Conservation (phyloP, 331 rosid genomes). For the Prunus yedoensis region DNA sequence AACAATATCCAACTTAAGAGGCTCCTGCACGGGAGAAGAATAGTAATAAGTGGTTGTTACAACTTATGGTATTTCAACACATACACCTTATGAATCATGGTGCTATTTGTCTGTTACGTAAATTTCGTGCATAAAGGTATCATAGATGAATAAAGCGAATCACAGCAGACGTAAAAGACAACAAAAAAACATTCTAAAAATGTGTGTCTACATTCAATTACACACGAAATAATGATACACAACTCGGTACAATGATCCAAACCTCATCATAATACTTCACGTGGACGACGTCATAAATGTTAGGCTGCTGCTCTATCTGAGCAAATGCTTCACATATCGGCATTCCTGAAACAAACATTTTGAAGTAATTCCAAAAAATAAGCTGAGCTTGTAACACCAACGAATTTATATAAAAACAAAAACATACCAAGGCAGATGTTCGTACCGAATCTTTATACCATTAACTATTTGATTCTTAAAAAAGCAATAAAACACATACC, state of each 20-base stretch:
- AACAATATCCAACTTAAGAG: constrained; percentile 78
- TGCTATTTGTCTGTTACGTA: background rate
- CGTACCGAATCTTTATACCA: background rate
- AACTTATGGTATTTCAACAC: background rate
- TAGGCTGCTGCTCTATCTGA: constrained; percentile 88
- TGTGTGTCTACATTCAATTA: background rate
- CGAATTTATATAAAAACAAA: background rate
- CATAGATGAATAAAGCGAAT: background rate
- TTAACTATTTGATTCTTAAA: background rate
- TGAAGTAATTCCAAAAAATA: background rate
- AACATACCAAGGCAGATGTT: background rate
- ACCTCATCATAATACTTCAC: constrained; percentile 98
- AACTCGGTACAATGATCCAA: constrained; percentile 6
- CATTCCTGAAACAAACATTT: constrained; percentile 60
- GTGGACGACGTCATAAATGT: constrained; percentile 88
- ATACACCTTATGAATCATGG: background rate
- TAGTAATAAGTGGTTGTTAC: background rate
- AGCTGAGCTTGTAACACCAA: background rate
- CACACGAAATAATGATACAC: background rate
- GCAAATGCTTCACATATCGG: constrained; percentile 96
- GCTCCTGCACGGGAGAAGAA: constrained; percentile 58
- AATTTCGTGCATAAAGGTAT: background rate
- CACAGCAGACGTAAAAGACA: background rate
- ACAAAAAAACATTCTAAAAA: background rate
- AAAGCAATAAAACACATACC: background rate